Conservation (phyloP, 1,284 basidiomycete species). For the Puccinia hordei region DNA sequence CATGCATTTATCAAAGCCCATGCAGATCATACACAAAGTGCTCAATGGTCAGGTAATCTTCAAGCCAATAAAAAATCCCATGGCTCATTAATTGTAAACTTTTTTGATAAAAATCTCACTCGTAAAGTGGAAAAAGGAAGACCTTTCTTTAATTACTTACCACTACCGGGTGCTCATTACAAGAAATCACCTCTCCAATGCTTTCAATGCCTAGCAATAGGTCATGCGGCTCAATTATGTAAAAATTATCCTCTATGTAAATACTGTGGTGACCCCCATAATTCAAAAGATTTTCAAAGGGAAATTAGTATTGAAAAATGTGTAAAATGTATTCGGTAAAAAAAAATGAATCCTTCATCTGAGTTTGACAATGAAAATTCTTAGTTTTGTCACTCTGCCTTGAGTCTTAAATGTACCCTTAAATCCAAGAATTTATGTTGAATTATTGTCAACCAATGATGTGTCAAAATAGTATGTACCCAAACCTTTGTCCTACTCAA, state of each 20-base stretch:
- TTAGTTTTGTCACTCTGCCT: background rate
- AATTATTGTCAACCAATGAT: background rate
- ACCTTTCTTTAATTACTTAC: background rate
- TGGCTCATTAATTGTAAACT: background rate
- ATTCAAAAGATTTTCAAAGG: background rate
- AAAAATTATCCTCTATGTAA: too few relatives aligned
- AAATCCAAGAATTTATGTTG: background rate
- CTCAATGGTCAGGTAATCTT: background rate
- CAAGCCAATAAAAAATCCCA: conserved; percentile 1
- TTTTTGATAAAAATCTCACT: background rate
- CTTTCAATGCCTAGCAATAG: background rate
- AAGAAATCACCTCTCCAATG: background rate
- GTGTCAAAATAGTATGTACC: background rate
- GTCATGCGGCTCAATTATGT: too few relatives aligned
- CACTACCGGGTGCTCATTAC: background rate
- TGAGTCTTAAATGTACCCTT: background rate
- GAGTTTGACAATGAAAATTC: too few relatives aligned
- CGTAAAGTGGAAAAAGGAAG: background rate
- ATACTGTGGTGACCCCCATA: too few relatives aligned
- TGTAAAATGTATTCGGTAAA: background rate
- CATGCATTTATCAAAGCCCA: background rate
- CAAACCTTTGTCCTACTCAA: background rate
- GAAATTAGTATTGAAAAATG: background rate
- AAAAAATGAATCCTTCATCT: too few relatives aligned
- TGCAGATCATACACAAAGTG: background rate